Percentiles rank a stretch among this genome's conserved stretches.
Evolutionary conservation across 345 rosid genomes (phyloP).

Genomic region (Raphanus raphanistrum): DNA sequence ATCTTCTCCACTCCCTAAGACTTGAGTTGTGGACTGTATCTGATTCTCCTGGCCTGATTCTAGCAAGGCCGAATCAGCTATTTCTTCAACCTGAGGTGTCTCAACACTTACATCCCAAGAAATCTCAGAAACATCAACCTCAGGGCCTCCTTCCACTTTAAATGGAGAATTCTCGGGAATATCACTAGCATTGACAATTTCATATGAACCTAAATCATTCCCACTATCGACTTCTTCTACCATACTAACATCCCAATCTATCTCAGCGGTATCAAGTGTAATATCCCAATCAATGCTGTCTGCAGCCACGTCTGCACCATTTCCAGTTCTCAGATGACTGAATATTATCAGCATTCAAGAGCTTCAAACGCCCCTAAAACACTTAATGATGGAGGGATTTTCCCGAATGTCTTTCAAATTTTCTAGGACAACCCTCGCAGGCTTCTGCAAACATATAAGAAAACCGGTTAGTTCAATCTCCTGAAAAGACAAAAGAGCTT

Average conservation of each 20-base stretch:
- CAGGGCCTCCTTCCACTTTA: constrained; percentile 46
- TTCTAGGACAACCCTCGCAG: constrained; percentile 47
- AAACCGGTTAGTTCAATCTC: constrained; percentile 4
- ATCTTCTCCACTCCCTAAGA: constrained; percentile 45
- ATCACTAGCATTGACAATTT: constrained; percentile 81
- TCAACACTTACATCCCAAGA: constrained; percentile 94
- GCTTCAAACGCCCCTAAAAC: constrained; percentile 58
- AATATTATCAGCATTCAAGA: constrained; percentile 46
- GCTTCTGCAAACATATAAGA: constrained; percentile 58
- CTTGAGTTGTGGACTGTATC: constrained; percentile 41
- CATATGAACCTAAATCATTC: constrained; percentile 89
- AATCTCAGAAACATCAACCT: constrained; percentile 59
- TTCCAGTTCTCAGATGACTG: constrained; percentile 46
- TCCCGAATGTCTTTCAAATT: constrained; percentile 70
- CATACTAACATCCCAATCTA: constrained; percentile 93
- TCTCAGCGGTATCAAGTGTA: constrained; percentile 69
- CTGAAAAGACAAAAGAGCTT: neutral
- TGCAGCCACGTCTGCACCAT: constrained; percentile 50
- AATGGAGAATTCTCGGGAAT: constrained; percentile 48
- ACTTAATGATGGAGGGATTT: constrained; percentile 74
- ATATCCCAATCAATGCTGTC: constrained; percentile 91
- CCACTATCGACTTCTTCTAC: constrained; percentile 77
- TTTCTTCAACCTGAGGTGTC: constrained; percentile 74
- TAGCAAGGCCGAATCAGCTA: constrained; percentile 48
- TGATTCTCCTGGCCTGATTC: constrained; percentile 43